Percentiles rank a stretch among this genome's conserved stretches.
phyloP scores from a whole-genome alignment of 345 rosid genomes.

The Eucalyptus brandiana region DNA sequence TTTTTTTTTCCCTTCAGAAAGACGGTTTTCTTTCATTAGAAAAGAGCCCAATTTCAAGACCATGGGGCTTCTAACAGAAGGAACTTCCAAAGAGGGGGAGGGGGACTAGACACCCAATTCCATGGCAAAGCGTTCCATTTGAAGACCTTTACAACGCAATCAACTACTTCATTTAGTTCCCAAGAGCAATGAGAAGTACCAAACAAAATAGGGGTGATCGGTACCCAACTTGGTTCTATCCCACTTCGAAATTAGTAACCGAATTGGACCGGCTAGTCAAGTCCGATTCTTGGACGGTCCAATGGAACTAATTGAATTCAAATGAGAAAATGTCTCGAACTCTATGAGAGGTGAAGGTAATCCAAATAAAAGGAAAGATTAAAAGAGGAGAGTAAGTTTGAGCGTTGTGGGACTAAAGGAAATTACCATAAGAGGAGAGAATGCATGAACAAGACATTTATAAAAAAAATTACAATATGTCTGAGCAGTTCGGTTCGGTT shows the following conservation, averaged over 20 bases:
- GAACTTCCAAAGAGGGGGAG: no score
- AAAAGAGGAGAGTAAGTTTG: not conserved
- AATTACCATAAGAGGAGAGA: not conserved
- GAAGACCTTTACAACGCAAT: not conserved
- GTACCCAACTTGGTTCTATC: rapidly evolving
- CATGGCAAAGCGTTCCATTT: not conserved
- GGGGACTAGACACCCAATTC: not conserved
- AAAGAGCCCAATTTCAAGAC: not conserved
- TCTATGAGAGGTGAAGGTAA: not conserved
- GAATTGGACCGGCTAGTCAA: rapidly evolving
- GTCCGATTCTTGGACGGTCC: not conserved
- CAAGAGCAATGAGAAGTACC: not conserved
- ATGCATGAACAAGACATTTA: not conserved
- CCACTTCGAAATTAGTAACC: rapidly evolving
- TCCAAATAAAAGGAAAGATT: not conserved
- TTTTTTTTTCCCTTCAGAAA: no score
- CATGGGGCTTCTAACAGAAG: no score
- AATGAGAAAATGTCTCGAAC: no score
- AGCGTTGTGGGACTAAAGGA: no score
- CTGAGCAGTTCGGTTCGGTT: rapidly evolving
- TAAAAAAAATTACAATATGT: no score
- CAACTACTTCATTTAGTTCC: not conserved
- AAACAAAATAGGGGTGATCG: no score
- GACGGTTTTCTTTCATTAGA: not conserved
- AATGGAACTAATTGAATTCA: not conserved